Evolutionary conservation across 768 basidiomycete species (phyloP).

Genomic region (Xerocomellus intermedius): DNA sequence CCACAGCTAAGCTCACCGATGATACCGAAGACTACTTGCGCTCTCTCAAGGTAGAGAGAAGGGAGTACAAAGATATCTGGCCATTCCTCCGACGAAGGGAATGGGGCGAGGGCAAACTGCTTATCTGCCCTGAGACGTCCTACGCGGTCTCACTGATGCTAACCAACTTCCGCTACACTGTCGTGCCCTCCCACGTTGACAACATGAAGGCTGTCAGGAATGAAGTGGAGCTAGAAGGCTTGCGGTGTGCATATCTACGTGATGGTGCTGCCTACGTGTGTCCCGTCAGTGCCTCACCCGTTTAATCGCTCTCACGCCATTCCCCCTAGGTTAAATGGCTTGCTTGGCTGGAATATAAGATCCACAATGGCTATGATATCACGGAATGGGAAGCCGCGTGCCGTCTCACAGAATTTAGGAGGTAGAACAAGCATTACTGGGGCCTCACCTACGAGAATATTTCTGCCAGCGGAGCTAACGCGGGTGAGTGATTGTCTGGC

Average conservation of each 20-base stretch:
- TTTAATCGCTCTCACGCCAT: slow-evolving; percentile 12
- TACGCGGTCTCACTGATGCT: slow-evolving; percentile 86
- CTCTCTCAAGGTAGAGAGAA: slow-evolving; percentile 53
- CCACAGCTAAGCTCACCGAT: slow-evolving; percentile 57
- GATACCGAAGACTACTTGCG: slow-evolving; percentile 60
- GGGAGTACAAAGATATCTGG: slow-evolving; percentile 79
- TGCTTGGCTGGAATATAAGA: slow-evolving; percentile 85
- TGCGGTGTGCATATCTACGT: slow-evolving; percentile 80
- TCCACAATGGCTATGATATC: slow-evolving; percentile 74
- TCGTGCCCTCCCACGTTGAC: slow-evolving; percentile 68
- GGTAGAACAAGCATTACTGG: slow-evolving; percentile 70
- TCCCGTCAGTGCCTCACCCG: slow-evolving; percentile 23
- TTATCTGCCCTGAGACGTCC: slow-evolving; percentile 71
- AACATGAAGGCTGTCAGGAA: slow-evolving; percentile 88
- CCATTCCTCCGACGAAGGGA: slow-evolving; percentile 68
- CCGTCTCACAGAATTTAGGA: slow-evolving; percentile 73
- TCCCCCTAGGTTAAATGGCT: slow-evolving; percentile 66
- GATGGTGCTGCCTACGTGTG: slow-evolving; percentile 87
- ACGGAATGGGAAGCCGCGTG: slow-evolving; percentile 92
- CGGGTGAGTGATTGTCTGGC: slow-evolving; percentile 42
- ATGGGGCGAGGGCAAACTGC: slow-evolving; percentile 79
- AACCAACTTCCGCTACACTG: slow-evolving; percentile 76
- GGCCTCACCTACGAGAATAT: slow-evolving; percentile 90
- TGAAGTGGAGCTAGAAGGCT: slow-evolving; percentile 75
- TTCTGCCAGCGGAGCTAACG: slow-evolving; percentile 86